Base-by-base conservation (phyloP, 2,329 filamentous ascomycete genomes). In the Chaetomium strumarium region DNA sequence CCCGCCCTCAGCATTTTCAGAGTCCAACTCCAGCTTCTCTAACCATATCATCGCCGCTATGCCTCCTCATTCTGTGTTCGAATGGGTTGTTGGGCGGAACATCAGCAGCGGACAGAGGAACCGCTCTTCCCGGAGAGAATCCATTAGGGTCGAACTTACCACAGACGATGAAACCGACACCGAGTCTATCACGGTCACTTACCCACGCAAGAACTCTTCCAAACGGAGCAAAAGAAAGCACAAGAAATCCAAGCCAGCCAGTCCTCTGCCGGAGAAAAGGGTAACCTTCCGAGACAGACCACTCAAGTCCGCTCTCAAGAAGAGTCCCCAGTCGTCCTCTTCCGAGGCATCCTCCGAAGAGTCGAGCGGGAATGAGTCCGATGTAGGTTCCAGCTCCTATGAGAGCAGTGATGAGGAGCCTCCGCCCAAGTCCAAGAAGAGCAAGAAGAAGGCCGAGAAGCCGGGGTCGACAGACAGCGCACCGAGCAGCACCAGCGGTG, bases 111-210 rank as follows among this genome's bases (percentile, higher is more conserved):
- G 38, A 24, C 24, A 24, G 33, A 55, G 52, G 36, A 50, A 49
- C 16, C 46, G 52, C 42, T n/a, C 46, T 31, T 72, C 11, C 60
- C 30, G 31, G 30, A 40, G 48, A 7, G 39, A 56, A 16, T 41
- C 31, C 19, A 31, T 75, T 52, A 69, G 62, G 19, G 61, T 78
- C 31, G 68, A 74, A 47, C 61, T 78, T 1, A 68, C 70, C 13
- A 79, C 77, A 11, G 76, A 81, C 55, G 76, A 80, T 40, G 75
- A 78, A 51, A 71, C 69, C n/a, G 71, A 74, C 8, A 67, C 71
- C 24, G 77, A 81, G 48, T 73, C 69, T 3, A 63, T 80, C 49
- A 70, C 65, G 16, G 63, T 81, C 36, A 76, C 74, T 1, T 76
- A 77, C 47, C 76, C 77, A 1, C 72, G 75, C 48, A 64, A 67